These are phyloP conservation scores for Tephrocybe sp. DNA, from an alignment of 768 basidiomycete species.

Conservation along the genomic window DNA sequence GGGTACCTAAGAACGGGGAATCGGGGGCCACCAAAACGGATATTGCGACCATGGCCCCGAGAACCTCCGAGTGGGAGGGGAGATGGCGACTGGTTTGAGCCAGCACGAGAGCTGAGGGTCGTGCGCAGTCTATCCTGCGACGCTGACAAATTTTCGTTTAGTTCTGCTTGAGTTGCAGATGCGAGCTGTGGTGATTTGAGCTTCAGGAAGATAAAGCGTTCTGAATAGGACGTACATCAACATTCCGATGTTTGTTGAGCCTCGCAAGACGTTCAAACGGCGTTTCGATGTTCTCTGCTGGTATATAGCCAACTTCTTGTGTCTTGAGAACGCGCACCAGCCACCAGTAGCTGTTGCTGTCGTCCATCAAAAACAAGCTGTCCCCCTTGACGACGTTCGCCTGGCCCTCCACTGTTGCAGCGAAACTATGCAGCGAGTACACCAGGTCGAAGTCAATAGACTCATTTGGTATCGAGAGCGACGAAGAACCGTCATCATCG, in stretches of 20 bases:
- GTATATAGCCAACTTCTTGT: slow-evolving; percentile 98
- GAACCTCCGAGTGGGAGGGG: slow-evolving; percentile 43
- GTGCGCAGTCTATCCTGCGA: slow-evolving; percentile 55
- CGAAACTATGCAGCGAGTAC: slow-evolving; percentile 93
- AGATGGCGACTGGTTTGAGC: slow-evolving; percentile 49
- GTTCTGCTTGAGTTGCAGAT: slow-evolving; percentile 70
- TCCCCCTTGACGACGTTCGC: slow-evolving; percentile 99
- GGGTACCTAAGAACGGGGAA: slow-evolving; percentile 74
- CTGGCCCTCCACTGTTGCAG: slow-evolving; percentile 97
- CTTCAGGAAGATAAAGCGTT: neutral
- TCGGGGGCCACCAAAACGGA: slow-evolving; percentile 67
- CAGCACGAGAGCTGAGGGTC: slow-evolving; percentile 48
- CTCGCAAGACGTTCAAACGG: slow-evolving; percentile 95
- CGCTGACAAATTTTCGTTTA: slow-evolving; percentile 50
- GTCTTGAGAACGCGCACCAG: slow-evolving; percentile 98
- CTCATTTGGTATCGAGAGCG: slow-evolving; percentile 85
- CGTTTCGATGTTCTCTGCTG: slow-evolving; percentile 98
- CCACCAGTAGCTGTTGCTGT: slow-evolving; percentile 99
- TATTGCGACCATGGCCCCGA: slow-evolving; percentile 37
- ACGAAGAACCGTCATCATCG: slow-evolving; percentile 76
- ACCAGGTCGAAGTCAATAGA: slow-evolving; percentile 93
- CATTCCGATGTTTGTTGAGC: slow-evolving; percentile 95
- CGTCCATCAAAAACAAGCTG: slow-evolving; percentile 94
- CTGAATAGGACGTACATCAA: slow-evolving; percentile 66
- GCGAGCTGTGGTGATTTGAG: slow-evolving; percentile 51